Conservation (phyloP, 2,329 filamentous ascomycete genomes). For the Fusarium tjaetaba region DNA sequence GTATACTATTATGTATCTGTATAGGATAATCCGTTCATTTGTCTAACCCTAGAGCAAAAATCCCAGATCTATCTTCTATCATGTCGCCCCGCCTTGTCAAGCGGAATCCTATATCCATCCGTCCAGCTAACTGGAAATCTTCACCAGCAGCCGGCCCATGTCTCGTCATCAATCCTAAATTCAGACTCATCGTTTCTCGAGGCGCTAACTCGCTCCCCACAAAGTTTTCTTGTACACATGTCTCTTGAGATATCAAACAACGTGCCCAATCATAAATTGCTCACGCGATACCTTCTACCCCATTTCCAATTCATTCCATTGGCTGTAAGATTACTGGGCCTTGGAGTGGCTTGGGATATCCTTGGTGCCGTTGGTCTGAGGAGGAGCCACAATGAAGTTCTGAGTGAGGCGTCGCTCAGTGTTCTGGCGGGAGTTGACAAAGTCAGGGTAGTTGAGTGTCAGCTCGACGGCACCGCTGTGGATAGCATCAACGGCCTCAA, state of each 20-base stretch:
- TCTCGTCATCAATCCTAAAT: constrained; percentile 42
- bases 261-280: constrained; percentile 34
- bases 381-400: constrained; percentile 53
- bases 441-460: constrained; percentile 96
- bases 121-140: constrained; percentile 33
- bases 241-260: constrained; percentile 37
- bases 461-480: constrained; percentile 89
- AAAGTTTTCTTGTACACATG: constrained; percentile 39
- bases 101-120: constrained; percentile 35
- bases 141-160: constrained; percentile 36
- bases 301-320: constrained; percentile 39
- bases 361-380: constrained; percentile 49
- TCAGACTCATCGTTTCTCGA: constrained; percentile 36
- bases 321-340: constrained; percentile 41
- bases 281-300: constrained; percentile 13
- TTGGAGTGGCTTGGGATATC: constrained; percentile 53
- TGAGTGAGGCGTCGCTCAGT: constrained; percentile 56
- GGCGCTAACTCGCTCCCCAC: constrained; percentile 33
- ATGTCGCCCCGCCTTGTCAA: constrained; percentile 25
- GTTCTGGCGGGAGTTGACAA: constrained; percentile 84
- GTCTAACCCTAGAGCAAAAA: constrained; percentile 41
- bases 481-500: constrained; percentile 91
- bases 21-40: constrained; percentile 42
- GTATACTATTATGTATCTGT: constrained; percentile 37
- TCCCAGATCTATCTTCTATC: constrained; percentile 43